phyloP scores from a whole-genome alignment of 257 asterid species.

The Solanum bukasovii region DNA sequence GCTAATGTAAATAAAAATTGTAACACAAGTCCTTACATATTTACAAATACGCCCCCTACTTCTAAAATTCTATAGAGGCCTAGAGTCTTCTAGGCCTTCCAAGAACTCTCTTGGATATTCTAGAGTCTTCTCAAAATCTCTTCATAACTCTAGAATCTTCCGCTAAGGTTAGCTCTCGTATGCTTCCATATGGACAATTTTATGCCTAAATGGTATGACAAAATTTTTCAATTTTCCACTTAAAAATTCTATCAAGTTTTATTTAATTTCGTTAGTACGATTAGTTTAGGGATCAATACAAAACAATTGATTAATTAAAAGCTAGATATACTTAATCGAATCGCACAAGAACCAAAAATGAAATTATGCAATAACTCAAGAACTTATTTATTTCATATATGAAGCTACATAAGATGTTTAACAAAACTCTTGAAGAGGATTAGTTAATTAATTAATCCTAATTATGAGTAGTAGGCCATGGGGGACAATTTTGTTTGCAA shows the following conservation, averaged over 20 bases:
- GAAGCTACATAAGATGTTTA: not conserved
- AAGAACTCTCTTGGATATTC: not conserved
- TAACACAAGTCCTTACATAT: no score
- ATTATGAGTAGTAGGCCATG: not conserved
- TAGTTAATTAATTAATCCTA: not conserved
- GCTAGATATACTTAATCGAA: not conserved
- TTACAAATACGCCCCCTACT: not conserved
- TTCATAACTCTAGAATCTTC: no score
- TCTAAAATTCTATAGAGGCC: not conserved
- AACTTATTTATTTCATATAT: not conserved
- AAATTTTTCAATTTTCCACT: no score
- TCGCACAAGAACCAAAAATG: not conserved
- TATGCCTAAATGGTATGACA: no score
- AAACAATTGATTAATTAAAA: not conserved
- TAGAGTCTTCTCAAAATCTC: not conserved
- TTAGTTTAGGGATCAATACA: not conserved
- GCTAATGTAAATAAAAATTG: no score
- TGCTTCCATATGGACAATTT: no score
- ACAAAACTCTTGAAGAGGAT: not conserved
- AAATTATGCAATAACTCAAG: not conserved
- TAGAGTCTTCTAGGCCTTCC: not conserved
- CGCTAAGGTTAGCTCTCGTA: no score
- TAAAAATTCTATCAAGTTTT: no score
- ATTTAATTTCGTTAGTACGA: not conserved
- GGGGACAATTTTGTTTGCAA: not conserved